phyloP scores from a whole-genome alignment of 2,329 filamentous ascomycete species.

The Myotisia sp. region DNA sequence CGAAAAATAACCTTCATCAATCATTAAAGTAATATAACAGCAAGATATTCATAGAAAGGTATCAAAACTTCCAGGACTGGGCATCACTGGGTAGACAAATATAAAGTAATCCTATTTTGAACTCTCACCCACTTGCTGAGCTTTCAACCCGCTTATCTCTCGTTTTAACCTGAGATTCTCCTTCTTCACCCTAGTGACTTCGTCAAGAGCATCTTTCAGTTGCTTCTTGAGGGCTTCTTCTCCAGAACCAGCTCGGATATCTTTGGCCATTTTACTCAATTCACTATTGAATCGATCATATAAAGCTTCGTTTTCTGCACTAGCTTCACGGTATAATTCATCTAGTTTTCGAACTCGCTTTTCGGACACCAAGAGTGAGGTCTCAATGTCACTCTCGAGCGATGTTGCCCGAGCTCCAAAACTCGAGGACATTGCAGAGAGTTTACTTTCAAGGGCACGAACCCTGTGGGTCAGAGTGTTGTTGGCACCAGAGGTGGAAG shows the following conservation, averaged over 20 bases:
- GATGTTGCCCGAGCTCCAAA: conserved; percentile 47
- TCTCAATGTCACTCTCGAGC: conserved; percentile 58
- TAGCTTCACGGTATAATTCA: conserved; percentile 74
- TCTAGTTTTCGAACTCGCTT: conserved; percentile 69
- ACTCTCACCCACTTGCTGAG: conserved; percentile 27
- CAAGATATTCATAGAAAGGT: neutral
- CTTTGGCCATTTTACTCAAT: conserved; percentile 65
- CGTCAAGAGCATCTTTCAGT: conserved; percentile 61
- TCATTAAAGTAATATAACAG: neutral
- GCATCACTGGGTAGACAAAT: no score
- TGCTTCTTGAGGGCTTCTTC: conserved; percentile 62
- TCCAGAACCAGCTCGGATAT: conserved; percentile 59
- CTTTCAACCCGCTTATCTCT: conserved; percentile 59
- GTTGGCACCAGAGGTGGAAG: conserved; percentile 13
- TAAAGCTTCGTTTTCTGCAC: conserved; percentile 80
- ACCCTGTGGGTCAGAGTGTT: conserved; percentile 37
- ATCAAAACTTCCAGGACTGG: no score
- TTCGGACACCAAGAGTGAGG: conserved; percentile 58
- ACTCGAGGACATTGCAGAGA: conserved; percentile 47
- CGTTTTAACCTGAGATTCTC: conserved; percentile 74
- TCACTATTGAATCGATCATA: conserved; percentile 91
- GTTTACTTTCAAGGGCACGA: conserved; percentile 50
- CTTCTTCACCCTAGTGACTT: conserved; percentile 61
- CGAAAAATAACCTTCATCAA: no score
- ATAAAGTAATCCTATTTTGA: neutral